Evolutionary conservation across 805 yeast species (phyloP).

Genomic region (Starmerella scarabaei): DNA sequence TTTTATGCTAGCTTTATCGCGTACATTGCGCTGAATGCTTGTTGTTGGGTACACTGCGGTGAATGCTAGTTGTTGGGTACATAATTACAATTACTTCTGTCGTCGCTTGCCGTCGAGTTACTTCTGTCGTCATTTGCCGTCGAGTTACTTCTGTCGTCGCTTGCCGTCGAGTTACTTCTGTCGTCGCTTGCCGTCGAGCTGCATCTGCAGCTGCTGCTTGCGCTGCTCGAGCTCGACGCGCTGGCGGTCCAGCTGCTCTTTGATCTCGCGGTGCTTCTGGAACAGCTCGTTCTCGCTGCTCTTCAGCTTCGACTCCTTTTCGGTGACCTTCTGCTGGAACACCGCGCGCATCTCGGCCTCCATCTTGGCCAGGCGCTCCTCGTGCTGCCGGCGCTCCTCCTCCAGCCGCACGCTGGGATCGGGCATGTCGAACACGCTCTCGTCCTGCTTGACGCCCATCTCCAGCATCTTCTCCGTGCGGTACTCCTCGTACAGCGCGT

Average conservation of each 20-base stretch:
- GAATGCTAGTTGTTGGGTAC: too few relatives aligned
- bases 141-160: too few relatives aligned
- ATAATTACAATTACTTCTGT: too few relatives aligned
- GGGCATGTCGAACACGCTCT: constrained; percentile 82
- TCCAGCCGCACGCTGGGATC: constrained; percentile 87
- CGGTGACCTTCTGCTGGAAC: constrained; percentile 89
- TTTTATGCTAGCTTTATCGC: too few relatives aligned
- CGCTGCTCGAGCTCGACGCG: constrained; percentile 82
- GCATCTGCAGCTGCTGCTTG: constrained; percentile 50
- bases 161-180: too few relatives aligned
- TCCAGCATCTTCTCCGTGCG: constrained; percentile 66
- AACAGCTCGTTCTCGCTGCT: constrained; percentile 94
- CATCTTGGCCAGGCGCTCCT: constrained; percentile 83
- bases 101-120: constrained; percentile 13
- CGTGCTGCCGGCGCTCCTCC: constrained; percentile 87
- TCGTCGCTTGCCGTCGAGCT: constrained; percentile 13
- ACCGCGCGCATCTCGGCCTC: constrained; percentile 94
- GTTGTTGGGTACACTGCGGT: too few relatives aligned
- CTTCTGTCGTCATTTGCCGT: too few relatives aligned
- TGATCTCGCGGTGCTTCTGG: constrained; percentile 92
- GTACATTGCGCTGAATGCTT: too few relatives aligned
- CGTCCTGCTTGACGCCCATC: constrained; percentile 87
- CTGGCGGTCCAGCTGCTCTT: constrained; percentile 81
- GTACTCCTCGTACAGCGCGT: constrained; percentile 75
- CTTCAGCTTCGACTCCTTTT: constrained; percentile 93